A percentile compares a stretch with the other conserved stretches of the same genome.
These are phyloP conservation scores for Fomitopsis betulina DNA, from an alignment of 1,284 basidiomycete species.

Conservation along the genomic window DNA sequence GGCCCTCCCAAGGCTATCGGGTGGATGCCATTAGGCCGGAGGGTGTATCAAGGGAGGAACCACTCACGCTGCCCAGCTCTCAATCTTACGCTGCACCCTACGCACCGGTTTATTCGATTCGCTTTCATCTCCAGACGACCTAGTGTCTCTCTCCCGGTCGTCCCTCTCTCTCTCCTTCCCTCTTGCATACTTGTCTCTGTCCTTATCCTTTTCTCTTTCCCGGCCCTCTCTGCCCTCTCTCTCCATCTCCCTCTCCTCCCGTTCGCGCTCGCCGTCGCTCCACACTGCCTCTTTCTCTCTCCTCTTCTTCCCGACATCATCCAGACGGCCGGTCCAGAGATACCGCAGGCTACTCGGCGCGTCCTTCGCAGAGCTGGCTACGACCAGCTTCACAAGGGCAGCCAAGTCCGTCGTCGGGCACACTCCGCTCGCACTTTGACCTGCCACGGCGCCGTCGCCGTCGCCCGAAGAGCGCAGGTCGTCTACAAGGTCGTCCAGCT, in stretches of 20 bases:
- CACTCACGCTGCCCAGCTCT: constrained; percentile 64
- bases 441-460: constrained; percentile 10
- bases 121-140: constrained; percentile 33
- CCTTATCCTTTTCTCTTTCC: constrained; percentile 29
- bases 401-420: constrained; percentile 43
- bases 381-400: constrained; percentile 28
- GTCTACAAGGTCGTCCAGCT: constrained; percentile 41
- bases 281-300: constrained; percentile 28
- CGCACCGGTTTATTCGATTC: constrained; percentile 43
- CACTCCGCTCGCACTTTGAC: constrained; percentile 31
- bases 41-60: not conserved
- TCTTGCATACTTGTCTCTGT: constrained; percentile 17
- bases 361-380: constrained; percentile 28
- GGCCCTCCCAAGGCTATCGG: constrained; percentile 25
- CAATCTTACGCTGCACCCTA: constrained; percentile 63
- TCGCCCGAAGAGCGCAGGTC: constrained; percentile 29
- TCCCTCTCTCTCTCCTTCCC: constrained; percentile 2
- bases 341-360: constrained; percentile 33
- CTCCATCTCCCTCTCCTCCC: constrained; percentile 23
- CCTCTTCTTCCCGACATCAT: constrained; percentile 27
- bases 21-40: constrained; percentile 1
- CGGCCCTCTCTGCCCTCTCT: constrained; percentile 28
- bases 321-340: constrained; percentile 36
- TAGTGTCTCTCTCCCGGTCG: constrained; percentile 24
- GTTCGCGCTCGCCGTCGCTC: constrained; percentile 31